phyloP scores from a whole-genome alignment of 2,329 filamentous ascomycete genomes.

The Sordariomycetes sp. region DNA sequence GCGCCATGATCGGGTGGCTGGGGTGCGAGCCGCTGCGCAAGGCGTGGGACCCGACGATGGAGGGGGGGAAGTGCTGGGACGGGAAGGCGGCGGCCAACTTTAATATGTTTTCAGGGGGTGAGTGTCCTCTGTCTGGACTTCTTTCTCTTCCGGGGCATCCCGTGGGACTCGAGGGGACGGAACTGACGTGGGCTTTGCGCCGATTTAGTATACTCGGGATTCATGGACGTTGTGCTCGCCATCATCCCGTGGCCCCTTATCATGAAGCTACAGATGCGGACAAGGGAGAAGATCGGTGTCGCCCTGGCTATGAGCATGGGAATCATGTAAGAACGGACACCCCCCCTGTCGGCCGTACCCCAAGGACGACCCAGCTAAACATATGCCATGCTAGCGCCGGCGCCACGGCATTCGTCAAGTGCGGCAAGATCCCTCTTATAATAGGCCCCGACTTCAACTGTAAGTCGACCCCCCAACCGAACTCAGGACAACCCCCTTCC shows the following conservation, averaged over 20 bases:
- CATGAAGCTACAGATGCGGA: slow-evolving; percentile 24
- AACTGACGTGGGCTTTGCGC: background rate
- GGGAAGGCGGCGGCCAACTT: slow-evolving; percentile 5
- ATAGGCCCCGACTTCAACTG: too few relatives aligned
- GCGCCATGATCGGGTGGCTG: slow-evolving; percentile 4
- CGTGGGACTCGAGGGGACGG: background rate
- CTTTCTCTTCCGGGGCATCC: background rate
- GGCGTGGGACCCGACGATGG: slow-evolving; percentile 7
- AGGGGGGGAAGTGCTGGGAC: slow-evolving; percentile 18
- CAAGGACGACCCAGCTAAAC: background rate
- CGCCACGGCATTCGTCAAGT: slow-evolving; percentile 11
- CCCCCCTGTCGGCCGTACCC: too few relatives aligned
- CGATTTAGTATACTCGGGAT: slow-evolving; percentile 13
- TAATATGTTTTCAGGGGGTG: slow-evolving; percentile 9
- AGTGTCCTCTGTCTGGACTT: background rate
- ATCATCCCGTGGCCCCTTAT: slow-evolving; percentile 28
- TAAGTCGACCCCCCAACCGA: too few relatives aligned
- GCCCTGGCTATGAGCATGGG: slow-evolving; percentile 31
- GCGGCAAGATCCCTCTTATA: too few relatives aligned
- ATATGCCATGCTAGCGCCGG: slow-evolving; percentile 15
- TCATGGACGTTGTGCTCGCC: slow-evolving; percentile 26
- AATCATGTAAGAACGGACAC: slow-evolving; percentile 20
- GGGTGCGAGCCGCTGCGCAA: slow-evolving; percentile 1
- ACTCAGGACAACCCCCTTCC: background rate
- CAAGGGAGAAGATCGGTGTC: slow-evolving; percentile 28